A percentile compares a stretch with the other conserved stretches of the same genome.
These are phyloP conservation scores for Penicillium herquei DNA, from an alignment of 495 filamentous ascomycete genomes.

Conservation along the genomic window DNA sequence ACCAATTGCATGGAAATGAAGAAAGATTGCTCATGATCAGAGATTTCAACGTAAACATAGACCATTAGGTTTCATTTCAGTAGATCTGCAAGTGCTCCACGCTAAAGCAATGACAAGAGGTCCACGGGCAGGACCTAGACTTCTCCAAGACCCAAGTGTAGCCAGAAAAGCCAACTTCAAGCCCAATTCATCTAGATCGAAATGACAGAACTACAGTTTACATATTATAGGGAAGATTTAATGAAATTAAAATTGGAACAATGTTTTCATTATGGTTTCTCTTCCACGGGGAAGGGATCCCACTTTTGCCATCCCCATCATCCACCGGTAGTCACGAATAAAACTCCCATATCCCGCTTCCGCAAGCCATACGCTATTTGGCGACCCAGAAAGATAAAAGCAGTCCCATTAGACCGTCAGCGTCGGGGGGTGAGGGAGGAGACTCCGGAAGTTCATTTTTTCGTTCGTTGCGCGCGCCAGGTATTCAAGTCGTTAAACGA, in stretches of 20 bases:
- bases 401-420: slow-evolving; percentile 12
- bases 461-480: slow-evolving; percentile 27
- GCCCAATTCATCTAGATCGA: no score
- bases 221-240: not conserved
- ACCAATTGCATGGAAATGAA: not conserved
- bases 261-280: slow-evolving; percentile 37
- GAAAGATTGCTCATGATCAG: no score
- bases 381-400: slow-evolving; percentile 6
- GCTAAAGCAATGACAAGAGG: no score
- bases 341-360: slow-evolving; percentile 27
- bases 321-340: slow-evolving; percentile 28
- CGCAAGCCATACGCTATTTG: slow-evolving; percentile 28
- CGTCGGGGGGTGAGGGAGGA: slow-evolving; percentile 6
- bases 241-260: slow-evolving; percentile 20
- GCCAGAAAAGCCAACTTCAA: no score
- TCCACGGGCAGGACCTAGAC: no score
- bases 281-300: slow-evolving; percentile 28
- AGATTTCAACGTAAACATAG: no score
- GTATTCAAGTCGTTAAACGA: slow-evolving; percentile 34
- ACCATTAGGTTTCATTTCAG: no score
- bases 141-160: no score
- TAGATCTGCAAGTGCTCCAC: no score
- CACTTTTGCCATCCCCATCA: slow-evolving; percentile 34
- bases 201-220: not conserved
- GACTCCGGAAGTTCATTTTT: slow-evolving; percentile 18